Conservation (phyloP, 2,329 filamentous ascomycete genomes). For the Nemania sp. region DNA sequence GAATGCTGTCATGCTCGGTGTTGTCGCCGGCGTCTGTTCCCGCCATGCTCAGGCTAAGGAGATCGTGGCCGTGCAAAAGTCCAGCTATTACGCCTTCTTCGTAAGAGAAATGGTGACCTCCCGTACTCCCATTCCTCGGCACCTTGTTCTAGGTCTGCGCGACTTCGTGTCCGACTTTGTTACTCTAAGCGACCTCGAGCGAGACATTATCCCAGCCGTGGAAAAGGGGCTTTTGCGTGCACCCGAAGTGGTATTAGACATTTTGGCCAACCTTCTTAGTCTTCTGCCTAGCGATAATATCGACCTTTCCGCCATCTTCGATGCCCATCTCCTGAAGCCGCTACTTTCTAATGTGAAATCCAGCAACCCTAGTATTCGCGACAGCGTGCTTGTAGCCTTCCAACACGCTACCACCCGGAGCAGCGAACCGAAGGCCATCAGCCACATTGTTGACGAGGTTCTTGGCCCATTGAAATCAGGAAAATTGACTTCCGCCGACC, state of each 20-base stretch:
- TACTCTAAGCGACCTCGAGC: constrained; percentile 72
- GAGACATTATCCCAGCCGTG: constrained; percentile 75
- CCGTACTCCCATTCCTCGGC: constrained; percentile 67
- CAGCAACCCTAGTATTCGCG: constrained; percentile 76
- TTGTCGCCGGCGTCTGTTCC: constrained; percentile 83
- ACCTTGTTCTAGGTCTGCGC: constrained; percentile 71
- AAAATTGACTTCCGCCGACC: constrained; percentile 83
- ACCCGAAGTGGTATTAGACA: constrained; percentile 84
- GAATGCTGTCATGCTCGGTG: constrained; percentile 78
- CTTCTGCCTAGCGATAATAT: constrained; percentile 67
- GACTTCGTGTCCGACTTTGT: constrained; percentile 85
- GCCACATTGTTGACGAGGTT: constrained; percentile 76
- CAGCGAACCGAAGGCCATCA: constrained; percentile 58
- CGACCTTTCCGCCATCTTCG: constrained; percentile 77
- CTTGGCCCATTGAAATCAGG: constrained; percentile 77
- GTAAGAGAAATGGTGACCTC: constrained; percentile 83
- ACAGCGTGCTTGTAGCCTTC: constrained; percentile 76
- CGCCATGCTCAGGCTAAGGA: constrained; percentile 67
- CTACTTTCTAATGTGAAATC: constrained; percentile 91
- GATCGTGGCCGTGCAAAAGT: constrained; percentile 66
- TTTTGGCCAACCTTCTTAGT: constrained; percentile 72
- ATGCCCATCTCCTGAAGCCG: constrained; percentile 77
- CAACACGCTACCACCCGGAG: constrained; percentile 59
- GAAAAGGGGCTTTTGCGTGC: constrained; percentile 89
- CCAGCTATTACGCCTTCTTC: constrained; percentile 80